Percentiles rank a stretch among this genome's conserved stretches.
phyloP scores from a whole-genome alignment of 1,284 basidiomycete species.

The Cutaneotrichosporon mucoides region DNA sequence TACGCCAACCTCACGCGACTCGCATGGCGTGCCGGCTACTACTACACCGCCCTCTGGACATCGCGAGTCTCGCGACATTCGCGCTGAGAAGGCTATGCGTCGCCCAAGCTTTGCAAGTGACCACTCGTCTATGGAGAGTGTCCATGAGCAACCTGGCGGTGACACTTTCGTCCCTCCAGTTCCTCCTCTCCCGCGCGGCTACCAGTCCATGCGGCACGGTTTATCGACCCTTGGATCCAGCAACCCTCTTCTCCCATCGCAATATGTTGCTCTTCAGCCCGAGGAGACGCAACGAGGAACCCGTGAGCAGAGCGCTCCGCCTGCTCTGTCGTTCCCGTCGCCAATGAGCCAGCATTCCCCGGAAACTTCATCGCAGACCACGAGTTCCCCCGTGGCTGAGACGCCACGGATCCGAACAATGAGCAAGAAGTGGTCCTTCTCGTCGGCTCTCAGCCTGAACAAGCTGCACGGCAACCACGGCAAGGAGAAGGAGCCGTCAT shows the following conservation, averaged over 20 bases:
- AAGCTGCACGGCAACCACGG: conserved; percentile 41
- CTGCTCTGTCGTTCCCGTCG: conserved; percentile 8
- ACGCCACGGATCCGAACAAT: conserved; percentile 24
- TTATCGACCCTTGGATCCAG: conserved; percentile 17
- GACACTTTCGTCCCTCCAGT: conserved; percentile 75
- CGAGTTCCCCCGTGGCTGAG: background rate
- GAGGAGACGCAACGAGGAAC: background rate
- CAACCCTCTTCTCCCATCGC: conserved; percentile 7
- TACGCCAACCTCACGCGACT: conserved; percentile 42
- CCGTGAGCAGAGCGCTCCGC: conserved; percentile 1
- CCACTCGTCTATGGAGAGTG: conserved; percentile 54
- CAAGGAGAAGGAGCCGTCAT: conserved; percentile 24
- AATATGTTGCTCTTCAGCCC: conserved; percentile 10
- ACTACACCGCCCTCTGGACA: conserved; percentile 56
- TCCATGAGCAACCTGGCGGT: conserved; percentile 39
- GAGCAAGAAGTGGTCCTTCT: conserved; percentile 96
- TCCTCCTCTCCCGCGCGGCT: conserved; percentile 91
- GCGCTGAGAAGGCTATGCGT: conserved; percentile 24
- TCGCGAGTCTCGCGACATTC: conserved; percentile 1
- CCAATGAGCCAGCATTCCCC: conserved; percentile 2
- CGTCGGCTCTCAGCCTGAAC: conserved; percentile 76
- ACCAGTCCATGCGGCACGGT: conserved; percentile 56
- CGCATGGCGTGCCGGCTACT: conserved; percentile 53
- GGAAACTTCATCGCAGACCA: conserved; percentile 6
- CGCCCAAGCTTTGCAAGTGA: conserved; percentile 73